Evolutionary conservation across 768 basidiomycete genomes (phyloP), one percentile per base, ranked within the genome.

Genomic region (Punctularia strigosozonata): DNA sequence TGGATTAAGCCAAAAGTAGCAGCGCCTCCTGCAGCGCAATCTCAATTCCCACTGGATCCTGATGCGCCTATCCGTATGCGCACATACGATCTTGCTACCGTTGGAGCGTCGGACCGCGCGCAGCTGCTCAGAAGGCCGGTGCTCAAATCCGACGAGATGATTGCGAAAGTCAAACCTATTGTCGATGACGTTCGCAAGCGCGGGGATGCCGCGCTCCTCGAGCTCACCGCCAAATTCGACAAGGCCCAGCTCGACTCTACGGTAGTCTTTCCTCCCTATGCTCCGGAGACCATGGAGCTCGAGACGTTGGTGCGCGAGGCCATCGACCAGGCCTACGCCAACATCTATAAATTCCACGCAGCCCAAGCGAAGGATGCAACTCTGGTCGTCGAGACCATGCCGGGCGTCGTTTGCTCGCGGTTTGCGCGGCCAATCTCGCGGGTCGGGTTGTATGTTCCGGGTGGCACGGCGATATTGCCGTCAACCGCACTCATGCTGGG

Each of bases 401-500:
- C 95, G 5, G 95, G 95, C 7, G 92, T 99, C 31, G 80, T 88
- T 2, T 98, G 95, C 62, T 83, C 89, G 36, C 79, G 95, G 28
- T 95, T 98, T 58, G 83, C 89, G 2, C 77, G 91, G 32, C 82
- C 95, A n/a, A 91, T 99, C 50, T 80, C 84, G 35, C 80, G 92
- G 31, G 94, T 98, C 23, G 95, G 95, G 25, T 66, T 99, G 33
- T 99, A 99, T 61, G 83, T 99, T 2, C 95, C 95, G 2, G 95
- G 95, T 21, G 95, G 95, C 13, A 98, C 95, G 4, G 95, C 95
- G 2, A 73, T 98, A 33, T 69, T 99, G 14, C 95, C 95, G 10
- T 92, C 88, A 4, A 98, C 95, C 15, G 94, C 95, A 3, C 71
- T 99, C 50, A 97, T 97, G 92, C 77, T 99, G 15, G 94, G 94